phyloP scores from a whole-genome alignment of 2,329 filamentous ascomycete genomes.

The Stagonosporopsis chrysanthemi region DNA sequence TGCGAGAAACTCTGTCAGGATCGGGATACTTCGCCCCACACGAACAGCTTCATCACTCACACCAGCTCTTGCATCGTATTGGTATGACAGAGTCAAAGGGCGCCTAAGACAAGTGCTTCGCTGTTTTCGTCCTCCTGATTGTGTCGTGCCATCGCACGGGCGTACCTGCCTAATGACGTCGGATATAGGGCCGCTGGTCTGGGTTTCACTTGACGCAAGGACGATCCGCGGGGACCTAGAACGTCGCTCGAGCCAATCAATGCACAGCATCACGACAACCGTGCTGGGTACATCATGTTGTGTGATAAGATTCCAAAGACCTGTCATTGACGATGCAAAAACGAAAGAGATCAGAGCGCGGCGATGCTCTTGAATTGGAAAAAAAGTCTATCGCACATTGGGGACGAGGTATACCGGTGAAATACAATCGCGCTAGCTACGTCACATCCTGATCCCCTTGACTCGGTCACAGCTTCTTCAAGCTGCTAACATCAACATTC shows the following conservation, averaged over 20 bases:
- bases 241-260: constrained; percentile 1
- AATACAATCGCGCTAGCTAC: background rate
- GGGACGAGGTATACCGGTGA: background rate
- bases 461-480: constrained; percentile 14
- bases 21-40: background rate
- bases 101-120: background rate
- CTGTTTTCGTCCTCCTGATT: constrained; percentile 7
- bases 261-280: background rate
- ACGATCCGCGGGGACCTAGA: constrained; percentile 9
- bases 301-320: background rate
- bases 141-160: background rate
- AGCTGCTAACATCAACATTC: constrained; percentile 26
- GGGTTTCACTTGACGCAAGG: constrained; percentile 2
- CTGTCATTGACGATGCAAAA: background rate
- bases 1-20: background rate
- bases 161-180: constrained; percentile 8
- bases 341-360: background rate
- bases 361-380: background rate
- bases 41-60: background rate
- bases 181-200: background rate
- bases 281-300: background rate
- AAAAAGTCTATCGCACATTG: background rate
- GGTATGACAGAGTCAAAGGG: background rate
- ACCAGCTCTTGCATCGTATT: background rate
- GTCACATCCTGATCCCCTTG: constrained; percentile 4